Evolutionary conservation across 2,329 filamentous ascomycete species (phyloP).

Genomic region (Ilyonectria mors-panacis): DNA sequence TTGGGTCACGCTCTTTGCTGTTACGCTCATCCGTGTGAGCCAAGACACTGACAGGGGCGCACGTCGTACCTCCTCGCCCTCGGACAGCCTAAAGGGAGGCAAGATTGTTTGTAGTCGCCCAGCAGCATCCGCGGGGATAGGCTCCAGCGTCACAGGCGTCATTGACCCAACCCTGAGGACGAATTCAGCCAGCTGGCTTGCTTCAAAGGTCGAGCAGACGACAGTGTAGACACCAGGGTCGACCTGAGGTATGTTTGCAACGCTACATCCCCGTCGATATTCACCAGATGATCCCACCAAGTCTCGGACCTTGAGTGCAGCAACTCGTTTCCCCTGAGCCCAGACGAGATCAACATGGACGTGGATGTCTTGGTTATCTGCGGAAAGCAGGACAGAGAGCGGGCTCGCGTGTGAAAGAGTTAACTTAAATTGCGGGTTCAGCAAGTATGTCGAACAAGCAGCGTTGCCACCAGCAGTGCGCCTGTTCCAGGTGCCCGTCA

Average conservation of each 20-base stretch:
- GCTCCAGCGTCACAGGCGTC: constrained; percentile 67
- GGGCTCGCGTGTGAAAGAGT: constrained; percentile 69
- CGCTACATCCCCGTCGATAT: constrained; percentile 84
- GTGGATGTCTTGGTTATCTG: constrained; percentile 75
- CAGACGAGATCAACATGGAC: constrained; percentile 90
- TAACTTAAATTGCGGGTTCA: constrained; percentile 89
- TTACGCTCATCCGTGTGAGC: constrained; percentile 70
- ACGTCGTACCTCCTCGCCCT: constrained; percentile 57
- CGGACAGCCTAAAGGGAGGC: constrained; percentile 66
- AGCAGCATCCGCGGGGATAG: constrained; percentile 80
- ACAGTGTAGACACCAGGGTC: constrained; percentile 86
- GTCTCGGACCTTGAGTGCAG: constrained; percentile 79
- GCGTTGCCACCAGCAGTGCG: constrained; percentile 89
- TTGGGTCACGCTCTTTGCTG: constrained; percentile 50
- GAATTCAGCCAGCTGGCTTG: constrained; percentile 82
- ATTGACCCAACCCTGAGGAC: constrained; percentile 81
- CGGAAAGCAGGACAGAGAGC: constrained; percentile 82
- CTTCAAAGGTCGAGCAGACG: constrained; percentile 91
- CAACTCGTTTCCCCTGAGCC: constrained; percentile 80
- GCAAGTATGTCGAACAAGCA: constrained; percentile 80
- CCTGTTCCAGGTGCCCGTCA: constrained; percentile 80
- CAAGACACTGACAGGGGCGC: constrained; percentile 58
- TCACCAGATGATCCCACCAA: constrained; percentile 89
- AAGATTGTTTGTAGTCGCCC: constrained; percentile 78
- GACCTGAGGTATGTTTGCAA: constrained; percentile 74